A percentile compares a stretch with the other conserved stretches of the same genome.
phyloP scores from a whole-genome alignment of 2,329 filamentous ascomycete genomes.

The Neofusicoccum laricinum region DNA sequence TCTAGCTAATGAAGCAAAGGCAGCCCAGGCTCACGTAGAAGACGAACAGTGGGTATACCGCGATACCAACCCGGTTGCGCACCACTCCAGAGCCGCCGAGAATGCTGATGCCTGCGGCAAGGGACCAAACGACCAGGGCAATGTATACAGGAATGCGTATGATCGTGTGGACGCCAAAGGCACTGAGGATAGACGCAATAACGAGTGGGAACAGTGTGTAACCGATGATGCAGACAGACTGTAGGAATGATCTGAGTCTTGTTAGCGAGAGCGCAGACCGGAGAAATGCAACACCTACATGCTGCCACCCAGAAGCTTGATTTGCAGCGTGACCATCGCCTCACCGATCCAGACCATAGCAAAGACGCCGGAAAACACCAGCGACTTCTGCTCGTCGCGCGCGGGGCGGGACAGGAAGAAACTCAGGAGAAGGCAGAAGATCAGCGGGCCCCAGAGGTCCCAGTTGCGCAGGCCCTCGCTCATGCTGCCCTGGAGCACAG shows the following conservation, averaged over 20 bases:
- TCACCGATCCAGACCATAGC: slow-evolving; percentile 96
- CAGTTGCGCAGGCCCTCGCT: slow-evolving; percentile 89
- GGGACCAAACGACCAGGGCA: slow-evolving; percentile 83
- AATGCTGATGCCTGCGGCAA: slow-evolving; percentile 94
- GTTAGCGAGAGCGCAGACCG: background rate
- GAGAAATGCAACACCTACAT: slow-evolving; percentile 67
- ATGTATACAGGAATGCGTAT: slow-evolving; percentile 87
- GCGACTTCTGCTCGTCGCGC: slow-evolving; percentile 73
- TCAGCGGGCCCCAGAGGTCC: slow-evolving; percentile 94
- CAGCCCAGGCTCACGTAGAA: slow-evolving; percentile 94
- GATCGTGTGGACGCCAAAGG: slow-evolving; percentile 74
- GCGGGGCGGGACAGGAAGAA: slow-evolving; percentile 84
- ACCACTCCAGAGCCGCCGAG: slow-evolving; percentile 92
- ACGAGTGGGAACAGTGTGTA: slow-evolving; percentile 98
- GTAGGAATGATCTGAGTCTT: slow-evolving; percentile 81
- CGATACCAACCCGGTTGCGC: slow-evolving; percentile 88
- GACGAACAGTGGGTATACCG: slow-evolving; percentile 90
- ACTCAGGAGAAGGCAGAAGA: slow-evolving; percentile 88
- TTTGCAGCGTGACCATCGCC: slow-evolving; percentile 95
- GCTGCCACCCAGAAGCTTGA: slow-evolving; percentile 91
- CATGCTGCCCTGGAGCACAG: slow-evolving; percentile 68
- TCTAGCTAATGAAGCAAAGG: slow-evolving; percentile 92
- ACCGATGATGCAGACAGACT: slow-evolving; percentile 95
- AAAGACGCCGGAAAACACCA: slow-evolving; percentile 95
- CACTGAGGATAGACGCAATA: slow-evolving; percentile 85